These are phyloP conservation scores for Ascochyta lentis DNA, from an alignment of 2,329 filamentous ascomycete genomes.

Conservation along the genomic window DNA sequence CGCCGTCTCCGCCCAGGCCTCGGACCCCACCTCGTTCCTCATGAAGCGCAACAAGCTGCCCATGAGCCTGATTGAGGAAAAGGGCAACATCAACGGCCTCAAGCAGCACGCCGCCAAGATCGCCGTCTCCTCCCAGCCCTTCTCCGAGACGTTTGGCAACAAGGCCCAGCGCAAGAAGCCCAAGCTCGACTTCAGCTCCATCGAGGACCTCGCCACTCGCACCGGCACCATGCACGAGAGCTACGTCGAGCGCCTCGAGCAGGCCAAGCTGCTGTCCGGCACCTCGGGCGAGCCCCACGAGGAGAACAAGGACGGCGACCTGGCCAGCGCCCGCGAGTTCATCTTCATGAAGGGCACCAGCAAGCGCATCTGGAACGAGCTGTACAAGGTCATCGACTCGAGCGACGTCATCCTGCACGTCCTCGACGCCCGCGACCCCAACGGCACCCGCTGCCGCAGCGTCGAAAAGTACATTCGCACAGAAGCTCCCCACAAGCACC, in stretches of 20 bases:
- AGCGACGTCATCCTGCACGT: conserved; percentile 88
- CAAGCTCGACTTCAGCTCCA: conserved; percentile 82
- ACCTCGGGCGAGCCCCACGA: conserved; percentile 66
- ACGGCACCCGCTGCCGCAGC: conserved; percentile 84
- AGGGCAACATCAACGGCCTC: conserved; percentile 74
- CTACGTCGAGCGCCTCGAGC: conserved; percentile 81
- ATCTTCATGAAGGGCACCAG: conserved; percentile 95
- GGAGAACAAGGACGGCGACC: conserved; percentile 48
- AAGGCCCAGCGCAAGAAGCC: conserved; percentile 93
- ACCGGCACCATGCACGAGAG: conserved; percentile 80
- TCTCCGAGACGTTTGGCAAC: conserved; percentile 87
- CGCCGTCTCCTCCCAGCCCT: conserved; percentile 85
- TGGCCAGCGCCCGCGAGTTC: conserved; percentile 62
- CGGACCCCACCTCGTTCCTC: conserved; percentile 92
- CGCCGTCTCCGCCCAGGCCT: conserved; percentile 87
- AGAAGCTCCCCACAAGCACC: conserved; percentile 94
- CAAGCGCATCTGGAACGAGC: conserved; percentile 83
- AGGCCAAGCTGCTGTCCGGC: conserved; percentile 78
- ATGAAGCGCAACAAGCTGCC: conserved; percentile 97
- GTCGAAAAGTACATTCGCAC: conserved; percentile 93
- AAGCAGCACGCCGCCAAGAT: conserved; percentile 96
- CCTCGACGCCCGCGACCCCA: conserved; percentile 39
- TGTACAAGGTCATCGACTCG: conserved; percentile 94
- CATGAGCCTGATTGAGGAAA: conserved; percentile 89
- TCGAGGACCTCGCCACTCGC: conserved; percentile 81